Base-by-base conservation (phyloP, 169 alveolate species). In the Plasmodium inui region DNA sequence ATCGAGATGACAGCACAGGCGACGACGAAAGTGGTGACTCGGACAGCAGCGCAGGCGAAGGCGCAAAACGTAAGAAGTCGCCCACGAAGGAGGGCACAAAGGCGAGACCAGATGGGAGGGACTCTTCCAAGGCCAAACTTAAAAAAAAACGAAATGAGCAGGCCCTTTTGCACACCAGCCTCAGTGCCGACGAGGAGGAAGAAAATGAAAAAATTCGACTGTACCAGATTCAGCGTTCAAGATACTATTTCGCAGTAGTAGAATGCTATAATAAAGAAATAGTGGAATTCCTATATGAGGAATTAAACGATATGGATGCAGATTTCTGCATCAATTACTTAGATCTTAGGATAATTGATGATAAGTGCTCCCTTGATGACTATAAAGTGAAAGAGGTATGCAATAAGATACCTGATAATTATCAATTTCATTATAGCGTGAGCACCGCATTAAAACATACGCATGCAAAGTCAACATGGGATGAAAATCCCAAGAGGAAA, bases 401-500 rank as follows among this genome's bases (percentile, higher is more conserved):
- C 67, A 98, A 97, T 84, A 79, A 57, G 71, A 96, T 98, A 61
- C 99, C 99, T 5, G 94, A 96, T 28, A 98, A 98, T 84, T 97
- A 98, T 86, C 98, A 98, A 94, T 98, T 97, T 74, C 99, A 97
- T 53, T 97, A 96, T 89, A 93, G 93, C 55, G 94, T 97, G 28
- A 97, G 97, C 80, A 95, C 98, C 74, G 99, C 99, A 26, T 86
- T 97, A 44, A 98, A 98, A 53, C 99, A 99, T 93, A 98, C 99
- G 46, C 95, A 96, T 89, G 99, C 98, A 2, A 97, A 97, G 94
- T 95, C 99, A 85, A 98, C 99, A 30, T 99, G 99, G 99, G 99
- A 99, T 81, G 97, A 98, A 94, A 97, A 98, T 39, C 98, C 99
- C 41, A 97, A 96, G 44, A 97, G 98, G 84, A 96, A 99, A 92